Evolutionary conservation across 2,329 filamentous ascomycete species (phyloP).

Genomic region (Cladosporium austrohemisphaericum): DNA sequence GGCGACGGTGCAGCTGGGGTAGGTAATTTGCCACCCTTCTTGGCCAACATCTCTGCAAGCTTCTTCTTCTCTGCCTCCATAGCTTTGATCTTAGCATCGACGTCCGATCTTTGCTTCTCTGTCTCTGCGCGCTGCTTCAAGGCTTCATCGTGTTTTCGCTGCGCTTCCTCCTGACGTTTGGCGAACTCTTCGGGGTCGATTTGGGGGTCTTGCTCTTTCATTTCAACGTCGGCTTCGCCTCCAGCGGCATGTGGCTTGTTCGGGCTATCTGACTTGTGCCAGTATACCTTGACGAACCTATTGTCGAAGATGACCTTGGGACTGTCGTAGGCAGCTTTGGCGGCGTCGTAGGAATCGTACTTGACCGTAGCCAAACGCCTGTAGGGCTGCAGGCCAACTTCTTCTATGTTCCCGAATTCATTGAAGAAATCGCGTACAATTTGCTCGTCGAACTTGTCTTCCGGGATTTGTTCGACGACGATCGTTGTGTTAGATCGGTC

Average conservation of each 20-base stretch:
- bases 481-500: slow-evolving; percentile 65
- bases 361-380: slow-evolving; percentile 67
- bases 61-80: slow-evolving; percentile 63
- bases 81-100: slow-evolving; percentile 61
- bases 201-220: slow-evolving; percentile 46
- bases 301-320: slow-evolving; percentile 82
- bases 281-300: slow-evolving; percentile 79
- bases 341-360: slow-evolving; percentile 62
- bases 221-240: slow-evolving; percentile 22
- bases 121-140: slow-evolving; percentile 60
- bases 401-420: slow-evolving; percentile 64
- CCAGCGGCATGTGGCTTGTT: slow-evolving; percentile 15
- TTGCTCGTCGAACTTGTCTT: slow-evolving; percentile 64
- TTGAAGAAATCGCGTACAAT: slow-evolving; percentile 66
- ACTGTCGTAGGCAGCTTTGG: slow-evolving; percentile 68
- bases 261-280: slow-evolving; percentile 54
- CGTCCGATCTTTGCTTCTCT: slow-evolving; percentile 57
- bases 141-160: slow-evolving; percentile 65
- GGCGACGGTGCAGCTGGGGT: slow-evolving; percentile 15
- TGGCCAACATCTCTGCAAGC: slow-evolving; percentile 59
- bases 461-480: slow-evolving; percentile 74
- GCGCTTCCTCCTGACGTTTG: slow-evolving; percentile 66
- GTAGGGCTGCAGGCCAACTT: slow-evolving; percentile 63
- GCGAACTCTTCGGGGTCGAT: slow-evolving; percentile 68
- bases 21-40: slow-evolving; percentile 43